These are phyloP conservation scores for Leishmania guyanensis DNA, from an alignment of 208 protist genomes.

Conservation along the genomic window DNA sequence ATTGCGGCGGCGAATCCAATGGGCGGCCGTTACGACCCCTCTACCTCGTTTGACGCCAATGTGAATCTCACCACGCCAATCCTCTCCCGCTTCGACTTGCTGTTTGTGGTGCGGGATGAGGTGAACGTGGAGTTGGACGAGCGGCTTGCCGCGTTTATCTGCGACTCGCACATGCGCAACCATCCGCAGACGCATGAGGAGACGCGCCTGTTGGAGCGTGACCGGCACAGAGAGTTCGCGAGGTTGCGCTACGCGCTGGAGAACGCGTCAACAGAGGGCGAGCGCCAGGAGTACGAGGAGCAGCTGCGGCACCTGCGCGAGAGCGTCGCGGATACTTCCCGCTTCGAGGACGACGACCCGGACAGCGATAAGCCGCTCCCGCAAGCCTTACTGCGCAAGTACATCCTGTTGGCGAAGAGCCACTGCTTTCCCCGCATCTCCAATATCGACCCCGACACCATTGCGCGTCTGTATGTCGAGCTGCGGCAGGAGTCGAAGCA, in stretches of 20 bases:
- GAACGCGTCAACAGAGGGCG: conserved; percentile 65
- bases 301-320: conserved; percentile 57
- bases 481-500: conserved; percentile 95
- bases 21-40: conserved; percentile 96
- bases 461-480: conserved; percentile 96
- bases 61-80: conserved; percentile 99
- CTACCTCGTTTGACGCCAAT: conserved; percentile 96
- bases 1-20: conserved; percentile 99
- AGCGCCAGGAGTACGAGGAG: conserved; percentile 59
- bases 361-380: conserved; percentile 85
- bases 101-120: conserved; percentile 96
- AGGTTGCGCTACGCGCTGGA: conserved; percentile 70
- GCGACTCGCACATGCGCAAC: conserved; percentile 94
- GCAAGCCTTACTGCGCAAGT: conserved; percentile 97
- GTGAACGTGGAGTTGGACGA: conserved; percentile 96
- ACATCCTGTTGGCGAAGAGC: conserved; percentile 97
- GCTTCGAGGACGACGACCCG: conserved; percentile 85
- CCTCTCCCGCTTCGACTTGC: conserved; percentile 98
- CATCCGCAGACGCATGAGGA: conserved; percentile 86
- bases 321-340: conserved; percentile 34
- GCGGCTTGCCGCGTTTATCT: conserved; percentile 96
- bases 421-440: conserved; percentile 92
- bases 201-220: conserved; percentile 44
- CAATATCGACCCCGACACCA: conserved; percentile 94
- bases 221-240: conserved; percentile 60